phyloP scores from a whole-genome alignment of 2,329 filamentous ascomycete species.

The Neocucurbitaria cava region DNA sequence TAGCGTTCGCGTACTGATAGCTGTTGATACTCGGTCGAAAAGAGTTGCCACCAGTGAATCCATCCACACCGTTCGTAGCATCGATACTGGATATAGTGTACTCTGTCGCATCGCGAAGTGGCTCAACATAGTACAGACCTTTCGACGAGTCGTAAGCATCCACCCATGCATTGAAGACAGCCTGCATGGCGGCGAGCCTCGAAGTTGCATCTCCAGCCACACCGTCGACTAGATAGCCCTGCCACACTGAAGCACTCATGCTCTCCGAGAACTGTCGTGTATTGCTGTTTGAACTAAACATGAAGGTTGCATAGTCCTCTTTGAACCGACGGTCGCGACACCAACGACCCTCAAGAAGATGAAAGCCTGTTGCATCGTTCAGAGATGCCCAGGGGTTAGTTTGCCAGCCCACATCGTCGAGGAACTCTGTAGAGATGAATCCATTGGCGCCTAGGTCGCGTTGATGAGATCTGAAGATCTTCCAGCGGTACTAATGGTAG shows the following conservation, averaged over 20 bases:
- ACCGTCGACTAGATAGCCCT: slow-evolving; percentile 53
- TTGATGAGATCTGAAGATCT: slow-evolving; percentile 54
- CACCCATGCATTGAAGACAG: slow-evolving; percentile 47
- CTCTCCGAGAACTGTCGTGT: slow-evolving; percentile 55
- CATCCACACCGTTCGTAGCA: slow-evolving; percentile 49
- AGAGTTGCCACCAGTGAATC: slow-evolving; percentile 50
- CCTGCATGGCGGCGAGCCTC: slow-evolving; percentile 47
- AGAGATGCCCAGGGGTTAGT: slow-evolving; percentile 52
- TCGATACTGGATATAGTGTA: slow-evolving; percentile 56
- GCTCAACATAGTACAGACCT: slow-evolving; percentile 53
- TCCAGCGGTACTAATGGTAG: slow-evolving; percentile 49
- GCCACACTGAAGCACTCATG: slow-evolving; percentile 52
- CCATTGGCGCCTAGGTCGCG: slow-evolving; percentile 52
- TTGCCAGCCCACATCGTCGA: slow-evolving; percentile 55
- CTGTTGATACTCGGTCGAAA: slow-evolving; percentile 56
- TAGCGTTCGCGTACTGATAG: slow-evolving; percentile 54
- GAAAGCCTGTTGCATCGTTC: slow-evolving; percentile 55
- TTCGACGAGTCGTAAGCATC: slow-evolving; percentile 51
- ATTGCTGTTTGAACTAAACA: slow-evolving; percentile 49
- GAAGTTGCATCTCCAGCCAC: slow-evolving; percentile 41
- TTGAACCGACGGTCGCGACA: slow-evolving; percentile 54
- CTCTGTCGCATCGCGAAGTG: slow-evolving; percentile 54
- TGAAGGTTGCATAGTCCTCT: slow-evolving; percentile 53
- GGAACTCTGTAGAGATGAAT: slow-evolving; percentile 56
- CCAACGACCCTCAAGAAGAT: slow-evolving; percentile 55